Evolutionary conservation across 768 basidiomycete species (phyloP).

Genomic region (Tylopilus subfusipes): DNA sequence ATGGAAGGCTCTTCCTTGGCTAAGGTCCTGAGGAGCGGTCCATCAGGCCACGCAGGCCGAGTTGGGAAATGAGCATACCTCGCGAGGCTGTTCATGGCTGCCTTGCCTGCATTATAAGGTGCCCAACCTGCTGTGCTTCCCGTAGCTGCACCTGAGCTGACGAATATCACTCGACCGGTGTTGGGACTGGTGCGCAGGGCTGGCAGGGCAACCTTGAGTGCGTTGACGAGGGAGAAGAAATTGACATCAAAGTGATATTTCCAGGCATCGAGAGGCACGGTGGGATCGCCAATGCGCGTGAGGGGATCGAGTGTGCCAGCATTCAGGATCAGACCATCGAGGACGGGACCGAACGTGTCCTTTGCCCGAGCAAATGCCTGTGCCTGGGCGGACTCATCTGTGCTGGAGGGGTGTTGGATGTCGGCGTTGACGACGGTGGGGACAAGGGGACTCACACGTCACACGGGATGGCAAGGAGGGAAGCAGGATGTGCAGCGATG

Average conservation of each 20-base stretch:
- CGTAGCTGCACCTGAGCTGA: constrained; percentile 82
- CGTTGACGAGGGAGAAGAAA: constrained; percentile 78
- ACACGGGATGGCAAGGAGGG: constrained; percentile 58
- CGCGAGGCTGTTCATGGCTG: constrained; percentile 84
- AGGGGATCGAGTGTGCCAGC: constrained; percentile 78
- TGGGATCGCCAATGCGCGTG: constrained; percentile 50
- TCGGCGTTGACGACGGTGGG: neutral
- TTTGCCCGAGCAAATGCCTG: constrained; percentile 52
- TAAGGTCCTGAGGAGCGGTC: constrained; percentile 55
- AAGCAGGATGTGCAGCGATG: constrained; percentile 30
- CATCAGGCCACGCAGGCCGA: constrained; percentile 2
- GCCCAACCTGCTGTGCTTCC: constrained; percentile 71
- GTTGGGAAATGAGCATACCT: constrained; percentile 42
- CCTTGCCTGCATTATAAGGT: constrained; percentile 80
- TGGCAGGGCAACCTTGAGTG: constrained; percentile 65
- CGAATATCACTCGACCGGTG: constrained; percentile 70
- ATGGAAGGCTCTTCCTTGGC: constrained; percentile 80
- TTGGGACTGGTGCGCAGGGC: constrained; percentile 55
- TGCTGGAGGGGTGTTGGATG: constrained; percentile 37
- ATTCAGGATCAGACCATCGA: constrained; percentile 77
- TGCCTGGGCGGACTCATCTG: constrained; percentile 53
- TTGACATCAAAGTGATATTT: constrained; percentile 78
- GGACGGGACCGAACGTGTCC: constrained; percentile 54
- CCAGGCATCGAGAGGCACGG: constrained; percentile 56
- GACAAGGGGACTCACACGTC: constrained; percentile 60